Conservation (phyloP, 1,139 yeast species). For the Hemisphaericaspora xylofermentans region DNA sequence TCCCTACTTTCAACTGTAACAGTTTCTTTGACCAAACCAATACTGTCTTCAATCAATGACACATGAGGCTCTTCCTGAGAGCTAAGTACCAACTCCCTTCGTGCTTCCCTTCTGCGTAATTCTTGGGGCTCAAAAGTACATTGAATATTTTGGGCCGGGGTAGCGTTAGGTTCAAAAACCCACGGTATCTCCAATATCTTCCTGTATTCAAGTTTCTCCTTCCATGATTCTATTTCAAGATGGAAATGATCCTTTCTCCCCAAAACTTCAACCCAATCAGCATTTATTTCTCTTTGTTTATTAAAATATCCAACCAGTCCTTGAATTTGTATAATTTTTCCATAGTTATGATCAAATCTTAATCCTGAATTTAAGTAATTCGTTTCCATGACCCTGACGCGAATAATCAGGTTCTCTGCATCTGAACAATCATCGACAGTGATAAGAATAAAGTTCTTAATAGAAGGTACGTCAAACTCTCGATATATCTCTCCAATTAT, state of each 20-base stretch:
- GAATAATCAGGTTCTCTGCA: conserved; percentile 10
- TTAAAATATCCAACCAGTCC: conserved; percentile 8
- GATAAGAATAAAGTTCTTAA: conserved; percentile 10
- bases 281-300: conserved; percentile 21
- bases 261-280: conserved; percentile 21
- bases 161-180: conserved; percentile 19
- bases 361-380: conserved; percentile 13
- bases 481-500: conserved; percentile 16
- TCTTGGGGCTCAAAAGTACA: conserved; percentile 7
- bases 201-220: conserved; percentile 24
- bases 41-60: background rate
- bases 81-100: conserved; percentile 4
- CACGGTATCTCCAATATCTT: conserved; percentile 23
- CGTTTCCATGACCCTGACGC: conserved; percentile 11
- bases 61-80: background rate
- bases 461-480: conserved; percentile 4
- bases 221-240: conserved; percentile 36
- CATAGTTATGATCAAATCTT: conserved; percentile 16
- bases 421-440: conserved; percentile 19
- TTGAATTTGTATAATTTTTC: conserved; percentile 16
- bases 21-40: background rate
- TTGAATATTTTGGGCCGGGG: conserved; percentile 6
- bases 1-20: background rate
- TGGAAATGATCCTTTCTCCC: conserved; percentile 20
- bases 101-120: conserved; percentile 2